These are phyloP conservation scores for Beta lomatogona DNA, from an alignment of 179 eudicot species.

Conservation along the genomic window DNA sequence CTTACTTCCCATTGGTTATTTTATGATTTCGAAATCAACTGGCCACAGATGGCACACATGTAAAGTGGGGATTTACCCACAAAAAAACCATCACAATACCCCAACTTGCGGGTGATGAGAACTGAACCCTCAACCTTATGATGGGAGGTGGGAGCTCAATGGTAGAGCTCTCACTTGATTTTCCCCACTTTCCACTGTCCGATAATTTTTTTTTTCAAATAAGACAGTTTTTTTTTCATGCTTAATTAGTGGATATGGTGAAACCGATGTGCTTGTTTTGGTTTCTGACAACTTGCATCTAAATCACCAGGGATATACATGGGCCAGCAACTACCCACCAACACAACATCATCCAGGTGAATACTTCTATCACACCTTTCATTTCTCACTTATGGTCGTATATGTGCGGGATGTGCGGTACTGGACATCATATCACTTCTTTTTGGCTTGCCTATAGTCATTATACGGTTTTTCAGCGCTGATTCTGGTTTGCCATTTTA, in stretches of 20 bases:
- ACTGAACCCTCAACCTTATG: too few relatives aligned
- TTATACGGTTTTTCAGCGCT: background rate
- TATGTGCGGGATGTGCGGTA: background rate
- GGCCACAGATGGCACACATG: too few relatives aligned
- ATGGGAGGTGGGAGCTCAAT: too few relatives aligned
- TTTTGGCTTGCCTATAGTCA: background rate
- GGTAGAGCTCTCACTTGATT: too few relatives aligned
- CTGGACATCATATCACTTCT: background rate
- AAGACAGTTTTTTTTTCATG: background rate
- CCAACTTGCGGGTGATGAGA: too few relatives aligned
- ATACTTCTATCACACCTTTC: background rate
- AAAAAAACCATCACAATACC: too few relatives aligned
- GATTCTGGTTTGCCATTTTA: background rate
- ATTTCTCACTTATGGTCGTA: too few relatives aligned
- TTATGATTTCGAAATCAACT: too few relatives aligned
- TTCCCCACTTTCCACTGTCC: background rate
- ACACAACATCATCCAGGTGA: conserved; percentile 58
- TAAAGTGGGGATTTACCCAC: too few relatives aligned
- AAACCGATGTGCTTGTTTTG: conserved; percentile 20
- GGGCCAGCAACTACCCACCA: conserved; percentile 55
- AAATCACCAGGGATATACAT: conserved; percentile 55
- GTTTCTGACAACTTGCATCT: conserved; percentile 19
- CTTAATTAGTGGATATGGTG: background rate
- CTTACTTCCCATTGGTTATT: background rate
- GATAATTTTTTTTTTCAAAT: background rate